Percentiles rank a stretch among this genome's conserved stretches.
These are phyloP conservation scores for Colletotrichum tropicicola DNA, from an alignment of 2,329 filamentous ascomycete genomes.

Conservation along the genomic window DNA sequence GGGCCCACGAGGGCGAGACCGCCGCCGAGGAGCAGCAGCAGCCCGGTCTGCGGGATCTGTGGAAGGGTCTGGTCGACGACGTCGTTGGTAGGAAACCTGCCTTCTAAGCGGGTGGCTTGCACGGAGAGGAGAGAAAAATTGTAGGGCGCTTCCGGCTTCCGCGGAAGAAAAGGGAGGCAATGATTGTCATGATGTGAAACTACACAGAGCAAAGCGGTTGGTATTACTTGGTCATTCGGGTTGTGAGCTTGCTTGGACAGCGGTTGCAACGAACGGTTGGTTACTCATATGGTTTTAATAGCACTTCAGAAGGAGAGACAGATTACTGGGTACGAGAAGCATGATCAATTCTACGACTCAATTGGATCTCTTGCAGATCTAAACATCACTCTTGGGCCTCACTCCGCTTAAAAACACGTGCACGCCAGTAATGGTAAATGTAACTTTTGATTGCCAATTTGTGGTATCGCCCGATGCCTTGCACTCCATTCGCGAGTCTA, in stretches of 20 bases:
- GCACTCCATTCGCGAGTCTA: conserved; percentile 16
- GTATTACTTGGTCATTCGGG: not conserved
- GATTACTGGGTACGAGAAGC: no score
- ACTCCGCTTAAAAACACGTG: no score
- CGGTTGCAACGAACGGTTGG: not conserved
- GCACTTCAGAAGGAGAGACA: not conserved
- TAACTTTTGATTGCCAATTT: conserved; percentile 27
- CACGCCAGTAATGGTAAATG: not conserved
- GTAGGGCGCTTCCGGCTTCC: no score
- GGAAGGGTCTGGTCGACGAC: conserved; percentile 66
- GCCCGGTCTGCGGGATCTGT: conserved; percentile 59
- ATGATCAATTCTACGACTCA: no score
- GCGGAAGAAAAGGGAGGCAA: not conserved
- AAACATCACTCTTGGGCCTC: not conserved
- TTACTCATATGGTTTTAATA: conserved; percentile 17
- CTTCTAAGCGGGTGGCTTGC: not conserved
- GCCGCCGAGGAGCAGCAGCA: conserved; percentile 40
- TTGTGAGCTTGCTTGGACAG: not conserved
- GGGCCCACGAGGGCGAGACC: conserved; percentile 50
- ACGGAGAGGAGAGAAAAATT: not conserved
- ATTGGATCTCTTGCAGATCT: not conserved
- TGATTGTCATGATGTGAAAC: conserved; percentile 25
- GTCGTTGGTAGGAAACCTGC: conserved; percentile 37
- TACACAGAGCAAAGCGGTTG: conserved; percentile 24
- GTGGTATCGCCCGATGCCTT: conserved; percentile 24